Evolutionary conservation across 1,284 basidiomycete species (phyloP), one percentile per base, ranked within the genome.

Genomic region (Boletus hoseneyae): DNA sequence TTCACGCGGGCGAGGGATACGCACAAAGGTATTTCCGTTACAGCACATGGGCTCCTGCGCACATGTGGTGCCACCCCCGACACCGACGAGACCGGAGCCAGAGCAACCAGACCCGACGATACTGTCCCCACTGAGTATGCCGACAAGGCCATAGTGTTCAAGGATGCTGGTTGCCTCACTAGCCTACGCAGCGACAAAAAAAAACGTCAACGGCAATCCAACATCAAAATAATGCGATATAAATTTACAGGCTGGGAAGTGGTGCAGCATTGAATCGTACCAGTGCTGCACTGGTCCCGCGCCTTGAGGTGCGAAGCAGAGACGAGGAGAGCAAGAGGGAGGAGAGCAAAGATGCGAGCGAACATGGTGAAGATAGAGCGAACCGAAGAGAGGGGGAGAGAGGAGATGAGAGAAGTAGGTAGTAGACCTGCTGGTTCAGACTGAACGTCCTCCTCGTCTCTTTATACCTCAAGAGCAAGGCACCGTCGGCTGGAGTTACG

Each of bases 301-400:
- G 47, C 51, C 39, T 45, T 35, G 18, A 53, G 45, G 25, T 47
- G 47, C 5, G 52, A 44, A 13, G 61, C 56, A 37, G 52, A 47
- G 5, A 32, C 23, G 7, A 25, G 23, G 23, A 25, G 23, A 25
- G 23, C 23, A 25, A 25, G 4, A 6, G 23, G 23, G 12, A 56
- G 27, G 36, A 58, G 33, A 10, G 37, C 54, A 15, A 45, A 15
- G 18, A 45, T 8, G 9, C 43, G 43, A 21, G 43, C 13, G 27
- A 45, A 45, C 43, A 45, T 45, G 12, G 9, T 29, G 23, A 25
- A 6, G 21, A 21, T 21, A 15, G 25, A 18, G 16, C 23, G 38
- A n/a, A n/a, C n/a, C n/a, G n/a, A n/a, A n/a, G n/a, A n/a, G n/a
- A n/a, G n/a, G n/a, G n/a, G n/a, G 6, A 25, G 23, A 25, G 23